Percentiles rank a stretch among this genome's conserved stretches.
These are phyloP conservation scores for Clavispora phyllophila DNA, from an alignment of 805 yeast species.

Conservation along the genomic window DNA sequence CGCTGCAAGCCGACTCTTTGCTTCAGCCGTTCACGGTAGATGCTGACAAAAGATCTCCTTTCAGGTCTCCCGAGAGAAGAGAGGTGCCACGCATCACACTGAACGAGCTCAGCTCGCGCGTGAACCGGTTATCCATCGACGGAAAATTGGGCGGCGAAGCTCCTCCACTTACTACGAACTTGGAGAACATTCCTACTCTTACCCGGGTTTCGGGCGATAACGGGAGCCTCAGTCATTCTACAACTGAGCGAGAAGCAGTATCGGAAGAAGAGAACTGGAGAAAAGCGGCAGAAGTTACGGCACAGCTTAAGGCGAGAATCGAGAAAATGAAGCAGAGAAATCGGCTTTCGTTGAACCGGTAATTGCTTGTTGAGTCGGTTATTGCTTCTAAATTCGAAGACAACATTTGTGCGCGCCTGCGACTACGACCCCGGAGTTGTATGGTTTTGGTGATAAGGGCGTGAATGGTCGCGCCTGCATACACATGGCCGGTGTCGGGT, in stretches of 20 bases:
- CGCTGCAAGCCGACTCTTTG: constrained; percentile 4
- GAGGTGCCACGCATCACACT: constrained; percentile 19
- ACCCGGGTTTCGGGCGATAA: constrained; percentile 15
- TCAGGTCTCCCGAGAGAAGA: constrained; percentile 11
- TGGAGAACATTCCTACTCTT: constrained; percentile 10
- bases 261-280: constrained; percentile 71
- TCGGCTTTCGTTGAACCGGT: constrained; percentile 11
- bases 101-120: constrained; percentile 37
- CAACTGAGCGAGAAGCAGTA: constrained; percentile 22
- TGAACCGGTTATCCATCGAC: constrained; percentile 37
- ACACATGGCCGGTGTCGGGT: constrained; percentile 2
- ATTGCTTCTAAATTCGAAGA: too few relatives aligned
- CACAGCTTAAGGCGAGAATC: constrained; percentile 78
- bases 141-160: constrained; percentile 18
- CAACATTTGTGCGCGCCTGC: too few relatives aligned
- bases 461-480: constrained; percentile 10
- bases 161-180: constrained; percentile 11
- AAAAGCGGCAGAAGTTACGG: constrained; percentile 85
- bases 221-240: constrained; percentile 12
- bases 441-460: too few relatives aligned
- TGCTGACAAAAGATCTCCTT: constrained; percentile 7
- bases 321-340: constrained; percentile 79
- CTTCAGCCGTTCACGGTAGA: constrained; percentile 1
- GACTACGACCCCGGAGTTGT: too few relatives aligned
- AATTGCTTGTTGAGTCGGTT: too few relatives aligned